phyloP scores from a whole-genome alignment of 176 grass and related monocot species.

The Cenchrus americanus region DNA sequence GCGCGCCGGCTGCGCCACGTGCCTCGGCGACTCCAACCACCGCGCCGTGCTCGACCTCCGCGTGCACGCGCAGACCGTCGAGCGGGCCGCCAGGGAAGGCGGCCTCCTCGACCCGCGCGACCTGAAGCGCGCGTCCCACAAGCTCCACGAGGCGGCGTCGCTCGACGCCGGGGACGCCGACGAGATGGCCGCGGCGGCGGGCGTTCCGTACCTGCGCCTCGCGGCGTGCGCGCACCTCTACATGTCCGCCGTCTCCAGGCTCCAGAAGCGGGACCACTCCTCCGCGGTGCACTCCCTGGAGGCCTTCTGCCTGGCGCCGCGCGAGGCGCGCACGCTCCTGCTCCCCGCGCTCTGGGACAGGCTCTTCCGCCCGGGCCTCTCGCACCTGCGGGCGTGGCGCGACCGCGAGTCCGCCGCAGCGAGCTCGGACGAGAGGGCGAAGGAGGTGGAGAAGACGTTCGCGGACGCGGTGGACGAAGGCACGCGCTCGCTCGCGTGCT shows the following conservation, averaged over 20 bases:
- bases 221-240: slow-evolving; percentile 53
- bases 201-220: slow-evolving; percentile 30
- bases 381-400: slow-evolving; percentile 65
- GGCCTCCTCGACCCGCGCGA: slow-evolving; percentile 38
- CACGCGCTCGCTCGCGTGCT: slow-evolving; percentile 62
- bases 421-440: slow-evolving; percentile 23
- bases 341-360: slow-evolving; percentile 68
- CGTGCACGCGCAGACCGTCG: slow-evolving; percentile 48
- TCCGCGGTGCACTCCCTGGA: slow-evolving; percentile 61
- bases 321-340: slow-evolving; percentile 48
- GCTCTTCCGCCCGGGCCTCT: slow-evolving; percentile 59
- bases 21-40: slow-evolving; percentile 49
- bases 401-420: slow-evolving; percentile 47
- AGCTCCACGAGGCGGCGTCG: slow-evolving; percentile 38
- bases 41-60: slow-evolving; percentile 55
- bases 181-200: slow-evolving; percentile 29
- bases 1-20: slow-evolving; percentile 42
- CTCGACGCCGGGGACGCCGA: slow-evolving; percentile 18
- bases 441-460: slow-evolving; percentile 54
- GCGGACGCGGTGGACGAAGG: slow-evolving; percentile 50
- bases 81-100: slow-evolving; percentile 35
- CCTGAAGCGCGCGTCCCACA: slow-evolving; percentile 49
- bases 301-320: slow-evolving; percentile 67
- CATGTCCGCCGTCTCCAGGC: slow-evolving; percentile 43
- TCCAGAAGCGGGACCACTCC: slow-evolving; percentile 51